Evolutionary conservation across 192 early-diverging fungal species (phyloP), one percentile per base, ranked within the genome.

Genomic region (Martensiomyces pterosporus): DNA sequence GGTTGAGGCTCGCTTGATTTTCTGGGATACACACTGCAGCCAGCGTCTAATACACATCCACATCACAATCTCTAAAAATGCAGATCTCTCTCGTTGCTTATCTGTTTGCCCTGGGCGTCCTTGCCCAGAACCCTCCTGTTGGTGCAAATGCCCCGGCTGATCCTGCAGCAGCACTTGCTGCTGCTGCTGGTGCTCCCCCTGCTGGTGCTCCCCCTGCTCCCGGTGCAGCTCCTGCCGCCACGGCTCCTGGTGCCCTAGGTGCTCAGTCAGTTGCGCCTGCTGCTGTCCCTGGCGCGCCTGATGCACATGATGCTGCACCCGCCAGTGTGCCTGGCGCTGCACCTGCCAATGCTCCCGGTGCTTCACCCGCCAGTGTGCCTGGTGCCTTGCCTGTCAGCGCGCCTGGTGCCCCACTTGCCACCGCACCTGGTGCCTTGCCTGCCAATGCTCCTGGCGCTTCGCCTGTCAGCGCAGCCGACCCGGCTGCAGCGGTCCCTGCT

Each of bases 41-140:
- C n/a, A n/a, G n/a, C n/a, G n/a, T n/a, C n/a, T n/a, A n/a, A n/a
- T n/a, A 27, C 46, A 35, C 34, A 23, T 15, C 1, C 17, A 45
- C 26, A 27, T 47, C 12, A 23, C 23, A 27, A 29, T 13, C 13
- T 29, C 14, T n/a, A 10, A 43, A 15, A 55, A 67, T 71, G 67
- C 52, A 60, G 52, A 34, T 64, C 43, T 39, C 57, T 16, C 17
- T 59, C 7, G 26, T 56, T 47, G 67, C 41, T 17, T 57, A 41
- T 17, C 21, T 63, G 34, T 43, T 71, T 36, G 52, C 52, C 3
- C 52, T 47, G 16, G 39, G 56, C 26, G 67, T 41, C 15, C 41
- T 59, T 42, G 56, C 55, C n/a, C 67, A 71, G 43, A 48, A 9
- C 18, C 52, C 49, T 2, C 44, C 48, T 2, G 36, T 22, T 17